Evolutionary conservation across 257 asterid genomes (phyloP).

Genomic region (Petrea volubilis): DNA sequence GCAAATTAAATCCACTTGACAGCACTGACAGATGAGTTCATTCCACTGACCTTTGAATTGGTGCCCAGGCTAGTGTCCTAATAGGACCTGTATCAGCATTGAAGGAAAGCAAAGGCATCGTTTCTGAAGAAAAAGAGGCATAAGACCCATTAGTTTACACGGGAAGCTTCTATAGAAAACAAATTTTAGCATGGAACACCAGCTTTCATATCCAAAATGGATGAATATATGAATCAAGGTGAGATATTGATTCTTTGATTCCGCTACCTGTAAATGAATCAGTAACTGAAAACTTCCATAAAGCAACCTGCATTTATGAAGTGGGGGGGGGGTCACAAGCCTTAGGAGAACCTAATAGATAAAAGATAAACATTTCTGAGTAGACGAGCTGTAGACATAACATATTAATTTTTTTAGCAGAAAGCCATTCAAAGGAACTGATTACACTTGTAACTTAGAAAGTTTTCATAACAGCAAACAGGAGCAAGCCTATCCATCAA

Average conservation of each 20-base stretch:
- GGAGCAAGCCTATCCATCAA: constrained; percentile 13
- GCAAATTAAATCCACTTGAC: neutral
- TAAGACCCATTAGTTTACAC: constrained; percentile 13
- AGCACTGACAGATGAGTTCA: neutral
- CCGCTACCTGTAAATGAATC: constrained; percentile 67
- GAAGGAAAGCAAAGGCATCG: constrained; percentile 83
- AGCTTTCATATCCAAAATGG: constrained; percentile 19
- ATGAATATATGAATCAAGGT: constrained; percentile 9
- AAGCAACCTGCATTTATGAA: constrained; percentile 71
- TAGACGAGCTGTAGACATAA: neutral
- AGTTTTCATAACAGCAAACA: neutral
- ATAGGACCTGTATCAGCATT: constrained; percentile 84
- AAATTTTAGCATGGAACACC: neutral
- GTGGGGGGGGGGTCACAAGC: constrained; percentile 17
- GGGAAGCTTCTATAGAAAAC: no score
- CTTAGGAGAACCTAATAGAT: constrained; percentile 12
- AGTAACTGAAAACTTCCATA: constrained; percentile 75
- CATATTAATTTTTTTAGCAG: neutral
- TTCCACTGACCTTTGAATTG: constrained; percentile 63
- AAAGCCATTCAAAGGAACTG: constrained; percentile 12
- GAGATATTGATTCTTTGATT: constrained; percentile 17
- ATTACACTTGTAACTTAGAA: neutral
- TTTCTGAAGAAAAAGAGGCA: constrained; percentile 54
- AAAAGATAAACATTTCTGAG: neutral
- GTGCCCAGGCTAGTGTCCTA: constrained; percentile 89